These are phyloP conservation scores for Globisporangium spinosum DNA, from an alignment of 352 stramenopile genomes.

Conservation along the genomic window DNA sequence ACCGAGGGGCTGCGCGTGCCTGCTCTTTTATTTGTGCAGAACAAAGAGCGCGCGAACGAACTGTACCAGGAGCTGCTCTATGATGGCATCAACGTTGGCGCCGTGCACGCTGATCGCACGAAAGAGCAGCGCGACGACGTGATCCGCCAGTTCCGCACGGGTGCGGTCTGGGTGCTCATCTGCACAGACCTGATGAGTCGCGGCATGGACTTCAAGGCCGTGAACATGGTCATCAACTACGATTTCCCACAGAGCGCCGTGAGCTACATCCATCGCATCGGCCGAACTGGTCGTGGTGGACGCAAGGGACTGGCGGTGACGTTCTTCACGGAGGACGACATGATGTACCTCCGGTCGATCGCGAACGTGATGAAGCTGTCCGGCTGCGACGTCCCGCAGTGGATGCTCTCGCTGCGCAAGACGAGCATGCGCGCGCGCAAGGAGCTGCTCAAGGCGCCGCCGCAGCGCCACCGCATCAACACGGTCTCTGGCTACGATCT, in stretches of 20 bases:
- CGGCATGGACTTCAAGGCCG: constrained; percentile 99
- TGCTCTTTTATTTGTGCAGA: constrained; percentile 98
- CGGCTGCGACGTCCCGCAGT: constrained; percentile 96
- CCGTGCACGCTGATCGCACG: constrained; percentile 95
- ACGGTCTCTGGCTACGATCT: constrained; percentile 86
- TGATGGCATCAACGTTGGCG: constrained; percentile 97
- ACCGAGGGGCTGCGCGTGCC: constrained; percentile 93
- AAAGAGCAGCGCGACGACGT: constrained; percentile 92
- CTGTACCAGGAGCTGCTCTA: constrained; percentile 98
- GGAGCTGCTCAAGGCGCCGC: constrained; percentile 77
- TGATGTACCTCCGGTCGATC: constrained; percentile 93
- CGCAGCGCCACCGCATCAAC: constrained; percentile 70
- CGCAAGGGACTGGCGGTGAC: constrained; percentile 94
- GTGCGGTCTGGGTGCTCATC: constrained; percentile 97
- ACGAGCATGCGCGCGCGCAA: constrained; percentile 62
- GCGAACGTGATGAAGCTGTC: constrained; percentile 99
- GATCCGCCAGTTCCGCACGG: constrained; percentile 95
- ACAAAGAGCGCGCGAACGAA: constrained; percentile 97
- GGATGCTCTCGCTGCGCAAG: constrained; percentile 97
- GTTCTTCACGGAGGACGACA: constrained; percentile 97
- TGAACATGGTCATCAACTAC: constrained; percentile 99
- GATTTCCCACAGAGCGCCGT: constrained; percentile 95
- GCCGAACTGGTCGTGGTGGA: constrained; percentile 92
- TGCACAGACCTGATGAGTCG: constrained; percentile 98
- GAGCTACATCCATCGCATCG: constrained; percentile 98